Percentiles rank a stretch among this genome's conserved stretches.
Conservation (phyloP, 164 flowering plant species). For the Euptelea pleiosperma region DNA sequence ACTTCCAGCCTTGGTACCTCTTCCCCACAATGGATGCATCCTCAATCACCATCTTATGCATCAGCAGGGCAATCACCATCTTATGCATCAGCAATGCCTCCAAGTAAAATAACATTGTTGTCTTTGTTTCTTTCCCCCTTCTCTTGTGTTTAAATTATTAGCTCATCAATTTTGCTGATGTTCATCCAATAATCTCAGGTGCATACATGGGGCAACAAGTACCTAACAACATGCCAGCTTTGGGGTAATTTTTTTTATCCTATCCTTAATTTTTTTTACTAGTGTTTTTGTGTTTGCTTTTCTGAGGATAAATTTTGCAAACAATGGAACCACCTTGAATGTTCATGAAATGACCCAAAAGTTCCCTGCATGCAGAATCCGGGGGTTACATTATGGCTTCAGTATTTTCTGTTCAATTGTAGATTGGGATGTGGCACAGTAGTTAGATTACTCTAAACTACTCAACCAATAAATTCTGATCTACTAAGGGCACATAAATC, state of each 20-base stretch:
- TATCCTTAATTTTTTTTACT: background rate
- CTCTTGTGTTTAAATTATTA: background rate
- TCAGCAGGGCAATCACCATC: slow-evolving; percentile 27
- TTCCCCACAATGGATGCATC: slow-evolving; percentile 41
- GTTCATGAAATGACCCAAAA: background rate
- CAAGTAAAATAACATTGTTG: slow-evolving; percentile 26
- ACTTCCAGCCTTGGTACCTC: slow-evolving; percentile 37
- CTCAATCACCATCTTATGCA: slow-evolving; percentile 35
- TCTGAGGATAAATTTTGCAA: too few species aligned
- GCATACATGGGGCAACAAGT: slow-evolving; percentile 30
- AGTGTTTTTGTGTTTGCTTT: too few species aligned
- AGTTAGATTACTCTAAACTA: too few species aligned
- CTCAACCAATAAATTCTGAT: too few species aligned
- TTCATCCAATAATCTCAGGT: slow-evolving; percentile 18
- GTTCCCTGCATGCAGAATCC: background rate
- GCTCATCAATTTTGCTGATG: background rate
- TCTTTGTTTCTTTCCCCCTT: background rate
- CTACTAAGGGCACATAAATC: background rate
- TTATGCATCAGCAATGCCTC: slow-evolving; percentile 30
- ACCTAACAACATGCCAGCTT: slow-evolving; percentile 12
- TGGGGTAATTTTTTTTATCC: slow-evolving; percentile 20
- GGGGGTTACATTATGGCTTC: too few species aligned
- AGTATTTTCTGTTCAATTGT: too few species aligned
- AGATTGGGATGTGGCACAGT: too few species aligned
- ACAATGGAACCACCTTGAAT: too few species aligned